Percentiles rank a stretch among this genome's conserved stretches.
Conservation (phyloP, 176 grass and related monocot genomes). For the Miscanthus lutarioriparius region DNA sequence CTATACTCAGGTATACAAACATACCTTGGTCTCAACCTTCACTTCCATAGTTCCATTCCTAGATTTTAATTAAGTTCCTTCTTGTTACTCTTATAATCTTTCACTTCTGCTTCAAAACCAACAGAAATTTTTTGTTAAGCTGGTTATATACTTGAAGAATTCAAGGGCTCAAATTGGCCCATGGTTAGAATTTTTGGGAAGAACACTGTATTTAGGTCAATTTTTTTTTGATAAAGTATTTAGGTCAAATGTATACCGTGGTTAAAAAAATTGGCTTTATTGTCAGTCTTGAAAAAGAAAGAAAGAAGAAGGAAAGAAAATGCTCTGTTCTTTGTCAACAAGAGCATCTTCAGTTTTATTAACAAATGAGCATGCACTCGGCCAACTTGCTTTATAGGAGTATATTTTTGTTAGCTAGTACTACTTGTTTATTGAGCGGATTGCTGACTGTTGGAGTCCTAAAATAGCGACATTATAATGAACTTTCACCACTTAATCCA, state of each 20-base stretch:
- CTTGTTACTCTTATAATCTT: not conserved
- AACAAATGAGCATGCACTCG: too few relatives aligned
- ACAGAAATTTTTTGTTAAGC: not conserved
- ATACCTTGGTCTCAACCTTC: not conserved
- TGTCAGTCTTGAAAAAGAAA: not conserved
- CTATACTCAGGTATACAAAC: constrained; percentile 13
- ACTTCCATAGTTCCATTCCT: not conserved
- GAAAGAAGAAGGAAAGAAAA: not conserved
- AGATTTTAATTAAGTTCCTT: not conserved
- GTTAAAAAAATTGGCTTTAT: not conserved
- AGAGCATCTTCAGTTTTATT: too few relatives aligned
- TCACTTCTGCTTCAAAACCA: not conserved
- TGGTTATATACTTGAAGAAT: not conserved
- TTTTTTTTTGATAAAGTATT: too few relatives aligned
- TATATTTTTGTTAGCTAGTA: too few relatives aligned
- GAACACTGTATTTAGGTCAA: not conserved
- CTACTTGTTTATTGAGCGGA: too few relatives aligned
- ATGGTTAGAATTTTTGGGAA: not conserved
- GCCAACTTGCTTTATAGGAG: too few relatives aligned
- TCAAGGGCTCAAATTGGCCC: not conserved
- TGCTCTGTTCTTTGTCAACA: too few relatives aligned
- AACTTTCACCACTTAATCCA: too few relatives aligned
- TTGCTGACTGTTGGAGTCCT: too few relatives aligned
- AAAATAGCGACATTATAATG: too few relatives aligned
- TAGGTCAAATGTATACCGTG: not conserved